Evolutionary conservation across 2,329 filamentous ascomycete species (phyloP).

Genomic region (Aspergillus fijiensis): DNA sequence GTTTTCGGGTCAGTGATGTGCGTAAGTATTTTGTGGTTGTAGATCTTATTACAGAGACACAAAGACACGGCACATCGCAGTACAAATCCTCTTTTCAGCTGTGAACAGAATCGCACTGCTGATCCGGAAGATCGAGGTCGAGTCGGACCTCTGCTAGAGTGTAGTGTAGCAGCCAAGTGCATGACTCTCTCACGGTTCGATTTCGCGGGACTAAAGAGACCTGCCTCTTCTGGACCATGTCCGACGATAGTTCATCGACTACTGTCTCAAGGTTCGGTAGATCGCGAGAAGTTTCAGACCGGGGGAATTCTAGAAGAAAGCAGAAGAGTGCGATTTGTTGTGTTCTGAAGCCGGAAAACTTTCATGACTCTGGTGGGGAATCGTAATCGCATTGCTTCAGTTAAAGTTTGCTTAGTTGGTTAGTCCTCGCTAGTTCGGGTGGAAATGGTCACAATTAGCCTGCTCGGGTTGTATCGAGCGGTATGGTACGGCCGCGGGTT

Average conservation of each 20-base stretch:
- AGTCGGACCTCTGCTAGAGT: not conserved
- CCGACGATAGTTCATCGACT: not conserved
- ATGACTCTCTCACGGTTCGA: not conserved
- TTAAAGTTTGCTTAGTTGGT: not conserved
- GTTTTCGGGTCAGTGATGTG: not conserved
- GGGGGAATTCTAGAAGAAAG: slow-evolving; percentile 1
- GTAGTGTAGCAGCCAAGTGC: not conserved
- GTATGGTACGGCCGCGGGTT: not conserved
- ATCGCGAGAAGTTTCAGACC: not conserved
- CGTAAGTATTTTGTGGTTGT: not conserved
- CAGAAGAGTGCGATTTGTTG: slow-evolving; percentile 2
- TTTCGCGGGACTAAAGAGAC: not conserved
- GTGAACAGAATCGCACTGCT: not conserved
- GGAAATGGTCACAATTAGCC: not conserved
- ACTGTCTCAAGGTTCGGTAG: not conserved
- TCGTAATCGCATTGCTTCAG: not conserved
- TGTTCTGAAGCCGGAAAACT: slow-evolving; percentile 8
- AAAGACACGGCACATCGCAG: not conserved
- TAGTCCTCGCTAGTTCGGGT: not conserved
- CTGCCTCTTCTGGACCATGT: slow-evolving; percentile 1
- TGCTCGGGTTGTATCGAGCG: not conserved
- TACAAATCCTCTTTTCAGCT: not conserved
- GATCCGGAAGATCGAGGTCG: not conserved
- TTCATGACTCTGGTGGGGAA: slow-evolving; percentile 1
- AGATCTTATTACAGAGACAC: not conserved